Base-by-base conservation (phyloP, 1,284 basidiomycete genomes). In the Apiotrichum veenhuisii region DNA sequence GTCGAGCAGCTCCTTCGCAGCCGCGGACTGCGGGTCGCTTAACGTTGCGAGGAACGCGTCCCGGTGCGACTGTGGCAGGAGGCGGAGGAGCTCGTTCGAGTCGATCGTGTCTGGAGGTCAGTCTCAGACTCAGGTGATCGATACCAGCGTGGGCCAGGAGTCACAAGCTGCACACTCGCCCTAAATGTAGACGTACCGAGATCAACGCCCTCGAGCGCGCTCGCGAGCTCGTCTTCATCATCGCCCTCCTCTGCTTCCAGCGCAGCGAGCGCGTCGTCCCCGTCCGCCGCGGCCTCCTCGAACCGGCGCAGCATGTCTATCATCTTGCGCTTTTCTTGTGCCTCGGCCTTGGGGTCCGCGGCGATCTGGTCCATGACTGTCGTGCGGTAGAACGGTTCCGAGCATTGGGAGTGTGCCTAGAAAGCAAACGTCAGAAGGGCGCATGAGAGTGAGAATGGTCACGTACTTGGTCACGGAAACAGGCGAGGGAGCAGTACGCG, bases 381-480 rank as follows among this genome's bases (percentile, higher is more conserved):
- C 3, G 67, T 49, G 27, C 64, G 64, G 64, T 77, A 77, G 61
- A 77, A 77, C 46, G 73, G 71, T 54, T 77, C 76, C 1, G 74
- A 76, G 59, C 76, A 77, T 65, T 77, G 76, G 1, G 65, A 58
- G 52, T 77, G 76, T 25, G 53, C 47, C 75, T 76, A 17, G 23
- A n/a, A 14, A 11, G 10, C 25, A 10, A 5, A n/a, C n/a, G n/a
- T n/a, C n/a, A n/a, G n/a, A n/a, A n/a, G n/a, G n/a, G n/a, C n/a
- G n/a, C n/a, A n/a, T n/a, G n/a, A n/a, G n/a, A n/a, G n/a, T n/a
- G n/a, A n/a, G n/a, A n/a, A n/a, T n/a, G n/a, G n/a, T n/a, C 34
- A 36, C 40, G 3, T 20, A 76, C 76, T 36, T 67, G 58, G 30
- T 64, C 62, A 20, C 66, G 60, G 57, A 77, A 77, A 52, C 76